Conservation (phyloP, 805 yeast species). For the Yarrowia osloensis region DNA sequence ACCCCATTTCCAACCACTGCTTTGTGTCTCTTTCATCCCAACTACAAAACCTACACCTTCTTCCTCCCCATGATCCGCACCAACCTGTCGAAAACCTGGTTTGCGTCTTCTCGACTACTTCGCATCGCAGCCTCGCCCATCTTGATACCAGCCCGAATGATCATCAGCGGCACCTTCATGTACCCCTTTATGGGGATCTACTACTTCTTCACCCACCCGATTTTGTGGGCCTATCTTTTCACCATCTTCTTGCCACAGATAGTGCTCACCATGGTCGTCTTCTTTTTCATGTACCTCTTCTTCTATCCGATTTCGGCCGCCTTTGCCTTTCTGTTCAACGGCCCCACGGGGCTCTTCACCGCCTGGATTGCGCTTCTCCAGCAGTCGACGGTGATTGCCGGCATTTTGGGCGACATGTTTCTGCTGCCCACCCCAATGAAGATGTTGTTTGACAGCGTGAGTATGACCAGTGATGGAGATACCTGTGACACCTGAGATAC, state of each 20-base stretch:
- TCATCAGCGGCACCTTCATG: constrained; percentile 38
- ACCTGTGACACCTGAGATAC: neutral
- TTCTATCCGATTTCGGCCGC: constrained; percentile 52
- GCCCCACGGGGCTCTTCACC: constrained; percentile 54
- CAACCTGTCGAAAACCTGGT: constrained; percentile 17
- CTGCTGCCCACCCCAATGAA: constrained; percentile 54
- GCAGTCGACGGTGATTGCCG: constrained; percentile 48
- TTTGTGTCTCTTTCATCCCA: neutral
- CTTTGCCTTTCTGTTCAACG: constrained; percentile 48
- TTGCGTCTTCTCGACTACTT: constrained; percentile 11
- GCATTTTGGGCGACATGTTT: constrained; percentile 47
- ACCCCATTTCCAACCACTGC: no score
- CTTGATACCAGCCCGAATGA: constrained; percentile 36
- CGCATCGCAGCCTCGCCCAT: constrained; percentile 35
- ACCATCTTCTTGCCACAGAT: constrained; percentile 51
- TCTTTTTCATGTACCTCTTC: constrained; percentile 43
- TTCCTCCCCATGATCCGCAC: constrained; percentile 1
- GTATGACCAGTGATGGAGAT: constrained; percentile 14
- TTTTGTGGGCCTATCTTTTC: constrained; percentile 52
- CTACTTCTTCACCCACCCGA: constrained; percentile 48
- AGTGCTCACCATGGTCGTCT: constrained; percentile 45
- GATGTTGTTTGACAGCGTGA: constrained; percentile 51
- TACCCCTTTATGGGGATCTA: constrained; percentile 47
- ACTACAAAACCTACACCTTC: neutral
- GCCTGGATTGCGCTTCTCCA: constrained; percentile 51